Base-by-base conservation (phyloP, 352 stramenopile genomes). In the Achlya hypogyna region DNA sequence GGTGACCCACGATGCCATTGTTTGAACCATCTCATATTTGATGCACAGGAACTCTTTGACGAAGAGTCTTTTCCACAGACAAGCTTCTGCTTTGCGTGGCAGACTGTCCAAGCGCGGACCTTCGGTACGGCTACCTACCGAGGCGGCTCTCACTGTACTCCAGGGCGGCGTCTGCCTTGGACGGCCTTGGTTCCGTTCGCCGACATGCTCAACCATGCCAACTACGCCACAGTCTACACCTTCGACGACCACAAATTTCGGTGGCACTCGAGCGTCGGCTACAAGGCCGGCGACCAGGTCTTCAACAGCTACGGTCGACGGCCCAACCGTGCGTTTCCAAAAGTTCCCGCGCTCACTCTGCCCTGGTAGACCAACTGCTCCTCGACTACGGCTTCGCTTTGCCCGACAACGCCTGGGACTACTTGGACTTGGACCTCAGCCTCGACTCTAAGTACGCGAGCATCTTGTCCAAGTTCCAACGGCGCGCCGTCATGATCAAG, bases 381-480 rank as follows among this genome's bases (percentile, higher is more conserved):
- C 73, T 97, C 5, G 91, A 97, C 65, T 98, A 98, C 70, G 91
- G 91, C n/a, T 98, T 98, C 72, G 77, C 84, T 18, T 73, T 98
- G 23, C 54, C 76, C 8, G 63, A 93, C 52, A 98, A 98, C 49
- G 84, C 96, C 72, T 97, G 89, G 88, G 91, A 90, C 54, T 82
- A 72, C 32, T 74, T 90, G 16, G 82, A 89, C 29, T 42, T 91
- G n/a, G 73, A 79, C 27, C n/a, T 64, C 6, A 10, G 34, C 25
- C 9, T 45, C 38, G 38, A 45, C 12, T 3, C 38, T 10, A n/a
- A 10, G 38, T 47, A 38, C 45, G 20, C 28, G 34, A 51, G 25
- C 52, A 28, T n/a, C 20, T 64, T 91, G 20, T 74, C 75, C 6
- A 83, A 76, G 29, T 69, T 76, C 52, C 69, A 64, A 38, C 35